Conservation (phyloP, 2,329 filamentous ascomycete species). For the Alternaria gansuensis region DNA sequence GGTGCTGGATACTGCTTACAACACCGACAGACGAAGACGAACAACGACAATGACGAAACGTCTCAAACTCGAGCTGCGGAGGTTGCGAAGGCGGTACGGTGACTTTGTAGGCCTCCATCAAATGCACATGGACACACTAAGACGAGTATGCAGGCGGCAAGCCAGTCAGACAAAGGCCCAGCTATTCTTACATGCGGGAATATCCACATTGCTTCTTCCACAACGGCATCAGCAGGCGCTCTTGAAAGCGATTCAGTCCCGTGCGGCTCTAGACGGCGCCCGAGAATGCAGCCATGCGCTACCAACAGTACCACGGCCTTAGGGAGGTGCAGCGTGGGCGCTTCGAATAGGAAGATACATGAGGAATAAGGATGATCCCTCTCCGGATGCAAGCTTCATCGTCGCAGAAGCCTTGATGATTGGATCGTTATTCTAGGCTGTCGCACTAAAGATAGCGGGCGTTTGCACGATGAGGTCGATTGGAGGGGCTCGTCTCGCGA, state of each 20-base stretch:
- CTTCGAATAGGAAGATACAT: conserved; percentile 33
- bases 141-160: conserved; percentile 30
- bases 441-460: conserved; percentile 33
- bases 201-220: conserved; percentile 27
- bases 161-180: conserved; percentile 39
- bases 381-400: conserved; percentile 28
- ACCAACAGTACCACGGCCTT: conserved; percentile 22
- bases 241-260: conserved; percentile 36
- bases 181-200: conserved; percentile 42
- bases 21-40: conserved; percentile 24
- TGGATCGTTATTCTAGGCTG: conserved; percentile 30
- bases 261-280: conserved; percentile 37
- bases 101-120: conserved; percentile 47
- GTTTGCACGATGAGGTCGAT: conserved; percentile 34
- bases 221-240: conserved; percentile 31
- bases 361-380: conserved; percentile 37
- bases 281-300: conserved; percentile 39
- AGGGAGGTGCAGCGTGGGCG: conserved; percentile 40
- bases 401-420: conserved; percentile 24
- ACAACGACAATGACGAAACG: conserved; percentile 31
- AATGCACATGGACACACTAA: conserved; percentile 36
- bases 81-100: conserved; percentile 35
- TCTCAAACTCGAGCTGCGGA: conserved; percentile 33
- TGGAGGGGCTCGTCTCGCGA: conserved; percentile 24
- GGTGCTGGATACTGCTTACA: conserved; percentile 13